Evolutionary conservation across 2,329 filamentous ascomycete species (phyloP).

Genomic region (Cadophora malorum): DNA sequence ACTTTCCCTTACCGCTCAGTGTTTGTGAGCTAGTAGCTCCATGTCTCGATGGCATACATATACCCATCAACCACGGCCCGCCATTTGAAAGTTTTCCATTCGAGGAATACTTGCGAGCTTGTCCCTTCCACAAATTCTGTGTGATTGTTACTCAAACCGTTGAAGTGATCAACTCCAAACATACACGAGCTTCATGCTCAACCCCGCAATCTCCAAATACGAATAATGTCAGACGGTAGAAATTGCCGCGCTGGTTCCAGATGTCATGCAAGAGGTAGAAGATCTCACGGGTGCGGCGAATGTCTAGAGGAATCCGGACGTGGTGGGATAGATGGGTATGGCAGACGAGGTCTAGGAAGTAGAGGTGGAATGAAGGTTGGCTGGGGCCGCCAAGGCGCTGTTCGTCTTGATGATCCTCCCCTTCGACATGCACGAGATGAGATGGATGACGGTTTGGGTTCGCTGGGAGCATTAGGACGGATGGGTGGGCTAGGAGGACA

Average conservation of each 20-base stretch:
- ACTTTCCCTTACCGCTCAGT: slow-evolving; percentile 1
- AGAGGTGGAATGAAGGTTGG: slow-evolving; percentile 19
- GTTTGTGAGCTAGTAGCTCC: slow-evolving; percentile 9
- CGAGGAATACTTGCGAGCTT: background rate
- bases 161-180: slow-evolving; percentile 10
- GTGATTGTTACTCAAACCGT: slow-evolving; percentile 2
- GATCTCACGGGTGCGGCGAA: background rate
- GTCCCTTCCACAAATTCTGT: slow-evolving; percentile 7
- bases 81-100: background rate
- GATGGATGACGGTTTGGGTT: background rate
- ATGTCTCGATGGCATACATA: slow-evolving; percentile 4
- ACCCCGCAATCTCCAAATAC: slow-evolving; percentile 5
- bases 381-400: slow-evolving; percentile 18
- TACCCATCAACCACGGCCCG: background rate
- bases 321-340: slow-evolving; percentile 3
- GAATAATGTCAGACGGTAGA: slow-evolving; percentile 11
- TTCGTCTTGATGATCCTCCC: slow-evolving; percentile 25
- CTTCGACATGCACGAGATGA: background rate
- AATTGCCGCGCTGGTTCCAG: background rate
- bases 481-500: background rate
- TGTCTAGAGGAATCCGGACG: background rate
- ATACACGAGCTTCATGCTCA: slow-evolving; percentile 14
- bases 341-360: slow-evolving; percentile 16
- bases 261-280: slow-evolving; percentile 1
- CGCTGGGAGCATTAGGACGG: background rate